phyloP scores from a whole-genome alignment of 176 grass and related monocot genomes.

The Eragrostis nindensis region DNA sequence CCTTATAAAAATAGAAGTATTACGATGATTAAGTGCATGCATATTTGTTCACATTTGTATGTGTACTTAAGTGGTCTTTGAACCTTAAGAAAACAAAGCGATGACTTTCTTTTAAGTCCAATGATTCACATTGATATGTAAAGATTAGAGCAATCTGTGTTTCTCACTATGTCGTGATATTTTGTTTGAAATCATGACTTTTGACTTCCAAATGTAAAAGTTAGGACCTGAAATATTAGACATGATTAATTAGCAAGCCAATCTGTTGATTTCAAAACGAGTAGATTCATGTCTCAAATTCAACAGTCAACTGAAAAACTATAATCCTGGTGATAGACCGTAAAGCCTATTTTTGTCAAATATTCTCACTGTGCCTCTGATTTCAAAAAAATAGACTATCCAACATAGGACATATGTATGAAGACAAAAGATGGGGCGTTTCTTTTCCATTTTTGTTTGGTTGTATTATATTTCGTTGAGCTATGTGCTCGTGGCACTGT shows the following conservation, averaged over 20 bases:
- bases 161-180: neutral
- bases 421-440: neutral
- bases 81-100: neutral
- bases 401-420: neutral
- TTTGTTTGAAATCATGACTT: neutral
- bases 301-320: constrained; percentile 26
- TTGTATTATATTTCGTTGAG: neutral
- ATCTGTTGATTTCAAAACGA: neutral
- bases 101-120: neutral
- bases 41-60: neutral
- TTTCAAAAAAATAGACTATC: neutral
- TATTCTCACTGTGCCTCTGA: constrained; percentile 15
- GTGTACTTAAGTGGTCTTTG: neutral
- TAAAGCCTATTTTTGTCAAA: constrained; percentile 5
- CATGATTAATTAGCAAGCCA: constrained; percentile 23
- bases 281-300: constrained; percentile 19
- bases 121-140: neutral
- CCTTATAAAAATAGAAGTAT: neutral
- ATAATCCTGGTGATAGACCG: constrained; percentile 3
- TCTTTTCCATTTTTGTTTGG: neutral
- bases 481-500: neutral
- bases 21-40: neutral
- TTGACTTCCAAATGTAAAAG: constrained; percentile 31
- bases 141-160: neutral
- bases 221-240: constrained; percentile 5